A percentile compares a stretch with the other conserved stretches of the same genome.
Conservation (phyloP, 148 eudicot species). For the Linanthus parryae region DNA sequence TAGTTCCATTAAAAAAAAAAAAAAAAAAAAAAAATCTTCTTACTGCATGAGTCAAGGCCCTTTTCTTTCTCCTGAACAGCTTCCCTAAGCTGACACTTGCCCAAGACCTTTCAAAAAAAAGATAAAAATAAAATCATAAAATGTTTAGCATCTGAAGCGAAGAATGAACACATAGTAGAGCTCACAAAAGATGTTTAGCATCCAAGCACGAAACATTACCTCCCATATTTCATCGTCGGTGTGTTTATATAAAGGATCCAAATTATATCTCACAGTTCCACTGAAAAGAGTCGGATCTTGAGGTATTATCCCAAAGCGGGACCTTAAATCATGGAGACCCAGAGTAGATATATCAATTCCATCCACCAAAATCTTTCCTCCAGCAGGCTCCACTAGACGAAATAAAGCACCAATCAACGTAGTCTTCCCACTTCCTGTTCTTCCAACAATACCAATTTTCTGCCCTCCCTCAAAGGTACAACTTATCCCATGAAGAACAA, state of each 20-base stretch:
- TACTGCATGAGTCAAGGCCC: constrained; percentile 67
- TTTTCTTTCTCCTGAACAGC: constrained; percentile 61
- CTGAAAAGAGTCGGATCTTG: background rate
- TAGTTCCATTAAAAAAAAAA: no score
- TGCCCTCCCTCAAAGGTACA: background rate
- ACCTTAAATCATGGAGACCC: background rate
- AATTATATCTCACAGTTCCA: background rate
- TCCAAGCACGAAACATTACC: no score
- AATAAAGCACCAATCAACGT: background rate
- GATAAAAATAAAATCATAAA: no score
- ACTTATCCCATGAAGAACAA: background rate
- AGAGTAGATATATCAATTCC: background rate
- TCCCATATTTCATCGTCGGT: constrained; percentile 27
- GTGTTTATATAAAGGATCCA: background rate
- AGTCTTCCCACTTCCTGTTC: background rate
- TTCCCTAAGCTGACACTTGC: constrained; percentile 84
- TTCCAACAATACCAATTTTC: background rate
- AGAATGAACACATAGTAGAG: no score
- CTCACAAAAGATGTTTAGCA: no score
- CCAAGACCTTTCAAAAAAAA: constrained; percentile 49
- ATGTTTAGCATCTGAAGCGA: no score
- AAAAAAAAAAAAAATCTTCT: constrained; percentile 1
- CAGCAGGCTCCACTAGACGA: background rate
- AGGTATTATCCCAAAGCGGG: background rate
- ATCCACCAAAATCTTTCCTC: background rate